These are phyloP conservation scores for Medicago ruthenica DNA, from an alignment of 306 rosid genomes.

Conservation along the genomic window DNA sequence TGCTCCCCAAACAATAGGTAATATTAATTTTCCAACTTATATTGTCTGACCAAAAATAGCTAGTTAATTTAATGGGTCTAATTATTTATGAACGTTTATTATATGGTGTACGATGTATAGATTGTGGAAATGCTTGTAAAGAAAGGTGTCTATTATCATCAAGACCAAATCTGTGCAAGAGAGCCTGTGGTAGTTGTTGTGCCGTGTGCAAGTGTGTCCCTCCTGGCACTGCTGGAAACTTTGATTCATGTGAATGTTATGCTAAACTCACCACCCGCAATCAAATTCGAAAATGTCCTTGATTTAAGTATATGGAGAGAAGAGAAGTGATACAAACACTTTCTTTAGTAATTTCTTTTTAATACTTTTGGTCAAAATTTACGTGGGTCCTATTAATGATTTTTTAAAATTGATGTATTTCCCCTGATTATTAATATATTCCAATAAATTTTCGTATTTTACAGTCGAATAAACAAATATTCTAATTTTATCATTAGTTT, in stretches of 20 bases:
- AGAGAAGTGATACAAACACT: neutral
- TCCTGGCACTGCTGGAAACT: slow-evolving; percentile 40
- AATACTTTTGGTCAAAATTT: too few species aligned
- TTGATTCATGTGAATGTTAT: slow-evolving; percentile 41
- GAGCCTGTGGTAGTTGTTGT: slow-evolving; percentile 52
- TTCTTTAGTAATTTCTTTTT: neutral
- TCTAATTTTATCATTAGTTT: too few species aligned
- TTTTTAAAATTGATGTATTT: too few species aligned
- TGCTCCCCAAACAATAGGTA: slow-evolving; percentile 40
- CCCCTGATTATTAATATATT: too few species aligned
- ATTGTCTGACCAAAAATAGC: neutral
- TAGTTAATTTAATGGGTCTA: neutral
- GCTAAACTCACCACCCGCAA: slow-evolving; percentile 41
- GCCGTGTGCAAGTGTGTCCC: slow-evolving; percentile 40
- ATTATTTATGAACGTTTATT: neutral
- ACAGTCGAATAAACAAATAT: too few species aligned
- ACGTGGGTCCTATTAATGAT: too few species aligned
- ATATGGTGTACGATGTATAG: neutral
- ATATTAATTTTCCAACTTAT: neutral
- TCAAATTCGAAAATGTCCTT: slow-evolving; percentile 42
- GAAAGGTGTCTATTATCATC: slow-evolving; percentile 44
- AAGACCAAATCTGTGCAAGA: slow-evolving; percentile 40
- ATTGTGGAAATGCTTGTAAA: slow-evolving; percentile 44
- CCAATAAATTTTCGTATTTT: too few species aligned
- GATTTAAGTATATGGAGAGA: neutral